Base-by-base conservation (phyloP, 2,329 filamentous ascomycete genomes). In the Hypoxylon sp. region DNA sequence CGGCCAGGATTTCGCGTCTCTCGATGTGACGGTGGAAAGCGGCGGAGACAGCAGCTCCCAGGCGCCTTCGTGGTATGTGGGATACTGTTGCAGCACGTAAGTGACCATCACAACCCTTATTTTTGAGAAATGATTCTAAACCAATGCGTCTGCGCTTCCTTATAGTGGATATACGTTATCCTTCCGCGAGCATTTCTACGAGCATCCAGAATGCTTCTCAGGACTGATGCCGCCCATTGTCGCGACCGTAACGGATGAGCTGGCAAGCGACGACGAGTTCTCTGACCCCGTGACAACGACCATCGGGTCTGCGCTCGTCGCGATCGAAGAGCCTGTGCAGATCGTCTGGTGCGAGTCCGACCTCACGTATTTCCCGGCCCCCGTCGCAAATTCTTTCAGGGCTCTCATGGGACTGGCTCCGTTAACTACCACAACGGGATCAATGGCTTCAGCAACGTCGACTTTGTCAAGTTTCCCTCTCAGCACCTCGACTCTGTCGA, bases 321-420 rank as follows among this genome's bases (percentile, higher is more conserved):
- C 26, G 6, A 30, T 56, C 51, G 52, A 56, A 20, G 45, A 62
- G 18, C 36, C 59, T 7, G 16, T 62, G 12, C 28, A 20, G 6
- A 62, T 62, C 16, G 11, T 51, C 11, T 62, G 59, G 59, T 12
- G n/a, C 3, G 51, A 56, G 20, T 33, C 42, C n/a, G 59, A 62
- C 46, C 59, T 62, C 2, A 56, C 52, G 7, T 51, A 22, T 11
- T 56, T 62, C 18, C 46, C 51, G 11, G 36, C n/a, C 3, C 12
- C 59, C 18, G 52, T 62, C n/a, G 51, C 51, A 2, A 44, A 62
- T 12, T 62, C 59, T 4, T 51, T 62, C 12, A 55, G 52, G 20
- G 28, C 36, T n/a, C 14, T 62, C 12, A 62, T 62, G 59, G 44
- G 46, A 16, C 26, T 61, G 1, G 4, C 50, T 9, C 50, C 44